Conservation (phyloP, 345 rosid species). For the Boechera stricta region DNA sequence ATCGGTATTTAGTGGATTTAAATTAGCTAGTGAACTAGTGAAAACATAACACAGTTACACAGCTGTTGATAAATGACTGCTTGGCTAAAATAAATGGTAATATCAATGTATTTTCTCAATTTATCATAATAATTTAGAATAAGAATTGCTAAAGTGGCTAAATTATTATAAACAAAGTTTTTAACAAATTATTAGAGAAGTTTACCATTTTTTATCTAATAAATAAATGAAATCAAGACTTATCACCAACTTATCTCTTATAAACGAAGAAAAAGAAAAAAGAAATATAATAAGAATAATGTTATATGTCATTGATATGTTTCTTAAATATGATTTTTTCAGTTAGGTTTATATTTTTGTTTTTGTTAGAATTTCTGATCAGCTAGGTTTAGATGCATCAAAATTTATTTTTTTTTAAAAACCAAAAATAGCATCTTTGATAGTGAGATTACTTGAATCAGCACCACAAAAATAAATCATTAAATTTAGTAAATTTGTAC, state of each 20-base stretch:
- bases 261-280: not conserved
- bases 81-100: not conserved
- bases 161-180: not conserved
- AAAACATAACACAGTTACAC: not conserved
- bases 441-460: not conserved
- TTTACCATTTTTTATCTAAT: not conserved
- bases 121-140: not conserved
- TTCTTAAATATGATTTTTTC: not conserved
- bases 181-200: not conserved
- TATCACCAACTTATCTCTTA: not conserved
- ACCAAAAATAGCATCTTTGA: not conserved
- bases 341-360: not conserved
- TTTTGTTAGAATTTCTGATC: not conserved
- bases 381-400: not conserved
- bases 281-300: not conserved
- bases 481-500: no score
- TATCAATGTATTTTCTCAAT: not conserved
- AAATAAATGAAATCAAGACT: not conserved
- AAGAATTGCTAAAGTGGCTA: not conserved
- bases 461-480: not conserved
- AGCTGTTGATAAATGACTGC: not conserved
- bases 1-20: slow-evolving; percentile 8
- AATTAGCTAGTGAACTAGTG: not conserved
- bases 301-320: not conserved
- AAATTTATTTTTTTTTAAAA: not conserved